Base-by-base conservation (phyloP, 148 eudicot genomes). In the Nyssa sinensis region DNA sequence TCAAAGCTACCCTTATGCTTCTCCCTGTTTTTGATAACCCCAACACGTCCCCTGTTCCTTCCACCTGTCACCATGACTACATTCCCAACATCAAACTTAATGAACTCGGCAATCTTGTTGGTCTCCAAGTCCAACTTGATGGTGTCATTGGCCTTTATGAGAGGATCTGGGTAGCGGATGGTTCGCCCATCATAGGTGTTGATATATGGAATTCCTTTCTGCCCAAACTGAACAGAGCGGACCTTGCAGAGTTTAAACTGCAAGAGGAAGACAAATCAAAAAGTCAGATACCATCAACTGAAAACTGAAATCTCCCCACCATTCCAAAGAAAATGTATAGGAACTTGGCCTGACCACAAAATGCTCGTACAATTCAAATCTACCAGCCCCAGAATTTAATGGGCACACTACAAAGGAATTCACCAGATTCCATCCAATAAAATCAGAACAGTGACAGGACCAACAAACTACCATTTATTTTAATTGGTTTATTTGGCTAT, bases 241-340 rank as follows among this genome's bases (percentile, higher is more conserved):
- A 88, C 91, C 75, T 88, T 88, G 87, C 91, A 88, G 3, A 88
- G 87, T 76, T 88, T 88, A 75, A 80, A 86, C 87, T 87, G 88
- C 62, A 61, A 65, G 2, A 29, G 27, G 7, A 2, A 1, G 19
- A 25, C 7, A 28, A 0, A 44, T 25, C 13, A 39, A 25, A n/a
- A 11, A 67, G 11, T 67, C 59, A 27, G 19, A n/a, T 7, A 6
- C 47, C 17, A 49, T 6, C 6, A 1, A 12, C 9, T 31, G 51
- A 30, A n/a, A 29, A 51, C 60, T 51, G 17, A 21, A 49, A 27
- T 3, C 2, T n/a, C 3, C 39, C 27, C 12, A 7, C 12, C 16
- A 19, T 44, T 44, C 19, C 51, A 44, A 44, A 44, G 1, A 44
- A 0, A 44, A 44, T 10, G 2, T 44, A 19, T 44, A 10, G 37